Evolutionary conservation across 331 rosid species (phyloP), one percentile per base, ranked within the genome.

Genomic region (Arachis monticola): DNA sequence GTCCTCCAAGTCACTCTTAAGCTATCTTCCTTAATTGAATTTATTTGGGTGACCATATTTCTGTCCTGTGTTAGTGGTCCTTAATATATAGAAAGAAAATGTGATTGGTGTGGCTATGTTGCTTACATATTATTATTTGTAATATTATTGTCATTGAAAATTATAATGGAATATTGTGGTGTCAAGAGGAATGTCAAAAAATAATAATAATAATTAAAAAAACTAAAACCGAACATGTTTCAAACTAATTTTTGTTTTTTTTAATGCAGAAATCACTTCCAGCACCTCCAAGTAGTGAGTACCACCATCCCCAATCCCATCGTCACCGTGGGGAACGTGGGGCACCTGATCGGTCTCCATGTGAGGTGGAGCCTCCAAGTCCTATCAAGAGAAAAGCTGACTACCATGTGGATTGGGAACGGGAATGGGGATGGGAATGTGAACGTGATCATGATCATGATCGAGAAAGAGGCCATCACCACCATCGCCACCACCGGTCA

Each of bases 341-440:
- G 3, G 83, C 98, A 5, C 89, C 95, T 0, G 91, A 92, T 11
- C 75, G 86, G 10, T 70, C 88, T 52, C 69, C 85, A 0, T 82
- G 85, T 1, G 82, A 87, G 10, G 44, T 79, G 0, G 92, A 92
- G 2, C 90, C 86, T n/a, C 87, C 92, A 0, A 87, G 90, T 2
- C 88, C 92, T 1, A 58, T 86, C 5, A 95, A 90, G 78, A 83
- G 97, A 61, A 95, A 89, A 55, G 70, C 92, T 0, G 99, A 94
- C 8, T 87, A 88, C 51, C 83, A 73, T 44, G 82, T 69, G 7
- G 88, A 86, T 56, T 85, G 83, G 9, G 85, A 77, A 56, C 79
- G 22, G 22, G 22, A 22, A 22, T 22, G 22, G 22, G 22, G 0
- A 22, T 0, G 81, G 0, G 80, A 10, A 32, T 4, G 81, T 1